Evolutionary conservation across 148 eudicot genomes (phyloP).

Genomic region (Vaccinium corymbosum): DNA sequence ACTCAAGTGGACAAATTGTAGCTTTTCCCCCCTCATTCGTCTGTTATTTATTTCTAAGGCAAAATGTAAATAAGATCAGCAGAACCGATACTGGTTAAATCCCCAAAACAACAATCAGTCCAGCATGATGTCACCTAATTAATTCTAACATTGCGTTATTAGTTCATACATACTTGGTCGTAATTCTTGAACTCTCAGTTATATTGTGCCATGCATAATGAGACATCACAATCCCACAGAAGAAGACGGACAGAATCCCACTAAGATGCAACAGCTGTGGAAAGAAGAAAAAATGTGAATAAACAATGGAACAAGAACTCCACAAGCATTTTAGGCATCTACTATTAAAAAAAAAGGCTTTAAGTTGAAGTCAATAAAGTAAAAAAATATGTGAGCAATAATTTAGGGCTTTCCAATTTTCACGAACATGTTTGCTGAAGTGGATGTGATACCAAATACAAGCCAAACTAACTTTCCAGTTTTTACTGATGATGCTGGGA

Average conservation of each 20-base stretch:
- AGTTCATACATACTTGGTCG: conserved; percentile 53
- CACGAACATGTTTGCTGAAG: neutral
- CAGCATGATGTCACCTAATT: neutral
- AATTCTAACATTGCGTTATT: neutral
- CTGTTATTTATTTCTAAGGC: neutral
- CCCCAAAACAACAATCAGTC: neutral
- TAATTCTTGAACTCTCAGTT: conserved; percentile 78
- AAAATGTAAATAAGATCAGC: neutral
- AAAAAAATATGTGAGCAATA: neutral
- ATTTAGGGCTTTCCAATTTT: neutral
- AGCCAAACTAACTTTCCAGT: too few relatives aligned
- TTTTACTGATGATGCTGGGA: too few relatives aligned
- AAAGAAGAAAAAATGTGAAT: conserved; percentile 1
- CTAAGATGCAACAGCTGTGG: conserved; percentile 68
- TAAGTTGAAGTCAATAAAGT: neutral
- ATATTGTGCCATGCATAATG: conserved; percentile 96
- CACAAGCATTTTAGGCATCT: neutral
- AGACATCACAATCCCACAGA: conserved; percentile 87
- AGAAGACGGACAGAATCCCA: conserved; percentile 92
- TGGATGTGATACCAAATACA: neutral
- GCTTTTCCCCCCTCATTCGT: neutral
- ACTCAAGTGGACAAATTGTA: neutral
- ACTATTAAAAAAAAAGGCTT: neutral
- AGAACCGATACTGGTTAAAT: neutral
- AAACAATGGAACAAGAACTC: neutral